Percentiles rank a stretch among this genome's conserved stretches.
Evolutionary conservation across 108 stramenopile genomes (phyloP).

Genomic region (Nannochloropsis salina): DNA sequence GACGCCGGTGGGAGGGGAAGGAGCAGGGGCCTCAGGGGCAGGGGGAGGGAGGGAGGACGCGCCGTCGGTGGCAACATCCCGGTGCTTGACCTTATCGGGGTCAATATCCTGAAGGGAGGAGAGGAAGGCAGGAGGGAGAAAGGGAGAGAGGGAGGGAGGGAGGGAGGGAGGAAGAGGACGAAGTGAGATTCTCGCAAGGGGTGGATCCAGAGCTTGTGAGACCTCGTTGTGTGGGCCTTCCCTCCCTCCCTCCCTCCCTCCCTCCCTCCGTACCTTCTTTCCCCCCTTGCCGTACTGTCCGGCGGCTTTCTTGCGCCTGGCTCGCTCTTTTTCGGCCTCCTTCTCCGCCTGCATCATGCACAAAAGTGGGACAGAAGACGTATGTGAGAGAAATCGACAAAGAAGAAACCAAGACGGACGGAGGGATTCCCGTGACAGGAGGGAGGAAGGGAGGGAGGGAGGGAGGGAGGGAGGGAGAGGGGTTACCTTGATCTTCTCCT

Average conservation of each 20-base stretch:
- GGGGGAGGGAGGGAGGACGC: background rate
- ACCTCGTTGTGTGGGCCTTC: no score
- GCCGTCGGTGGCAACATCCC: background rate
- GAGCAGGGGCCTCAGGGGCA: background rate
- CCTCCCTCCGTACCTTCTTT: background rate
- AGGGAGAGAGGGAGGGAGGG: background rate
- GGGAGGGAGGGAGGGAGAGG: background rate
- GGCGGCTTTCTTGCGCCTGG: background rate
- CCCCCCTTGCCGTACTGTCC: conserved; percentile 16
- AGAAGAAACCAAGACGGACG: background rate
- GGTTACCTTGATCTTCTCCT: conserved; percentile 6
- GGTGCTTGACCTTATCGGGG: background rate
- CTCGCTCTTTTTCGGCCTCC: conserved; percentile 1
- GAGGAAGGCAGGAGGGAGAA: no score
- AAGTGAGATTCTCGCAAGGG: no score
- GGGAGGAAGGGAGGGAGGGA: background rate
- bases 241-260: conserved; percentile 14
- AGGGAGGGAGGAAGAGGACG: background rate
- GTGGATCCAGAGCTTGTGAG: background rate
- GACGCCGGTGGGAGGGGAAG: background rate
- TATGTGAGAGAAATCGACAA: background rate
- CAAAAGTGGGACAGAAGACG: background rate
- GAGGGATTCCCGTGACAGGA: background rate
- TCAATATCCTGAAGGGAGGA: conserved; percentile 20
- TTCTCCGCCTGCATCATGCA: background rate